Evolutionary conservation across 2,329 filamentous ascomycete genomes (phyloP), one percentile per base, ranked within the genome.

Genomic region (Epichloe coenophiala): DNA sequence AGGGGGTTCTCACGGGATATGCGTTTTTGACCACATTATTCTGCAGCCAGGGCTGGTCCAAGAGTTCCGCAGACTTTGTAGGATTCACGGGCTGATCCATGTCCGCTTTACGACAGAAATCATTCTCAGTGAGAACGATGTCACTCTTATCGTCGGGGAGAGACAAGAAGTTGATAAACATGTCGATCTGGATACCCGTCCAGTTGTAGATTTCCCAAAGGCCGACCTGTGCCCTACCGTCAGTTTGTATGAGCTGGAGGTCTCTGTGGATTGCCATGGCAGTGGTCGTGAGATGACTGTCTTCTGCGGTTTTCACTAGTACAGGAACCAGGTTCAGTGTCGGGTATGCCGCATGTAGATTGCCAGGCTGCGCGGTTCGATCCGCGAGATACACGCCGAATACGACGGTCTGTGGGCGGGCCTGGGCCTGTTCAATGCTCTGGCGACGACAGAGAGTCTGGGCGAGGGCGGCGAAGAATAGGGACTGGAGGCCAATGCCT

Each of bases 331-430:
- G 72, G 56, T 86, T 90, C 19, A 96, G 72, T 0, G 87, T 93
- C 0, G 90, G 89, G 35, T 80, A 82, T 0, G 75, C 68, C 0
- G 43, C 27, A 3, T 57, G 56, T 0, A 70, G 61, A 2, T 77
- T 68, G 1, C 80, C 62, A 3, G 73, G 68, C 3, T 74, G 68
- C 8, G 74, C 65, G 0, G 76, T 74, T 48, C 88, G 78, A 62
- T 94, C 95, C 41, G 88, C 86, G 8, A 95, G 76, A 63, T 95
- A 96, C 21, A 95, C 66, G 2, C 89, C 90, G 47, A 95, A 74
- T 0, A 88, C 67, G 2, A 86, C 55, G n/a, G 50, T 45, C 2
- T 44, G 42, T 42, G 45, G 15, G 38, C 40, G 4, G 35, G n/a
- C 5, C 45, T 39, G 31, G 31, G 9, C 13, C 36, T n/a, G 2